Evolutionary conservation across 768 basidiomycete species (phyloP), one percentile per base, ranked within the genome.

Genomic region (Naganishia vishniacii): DNA sequence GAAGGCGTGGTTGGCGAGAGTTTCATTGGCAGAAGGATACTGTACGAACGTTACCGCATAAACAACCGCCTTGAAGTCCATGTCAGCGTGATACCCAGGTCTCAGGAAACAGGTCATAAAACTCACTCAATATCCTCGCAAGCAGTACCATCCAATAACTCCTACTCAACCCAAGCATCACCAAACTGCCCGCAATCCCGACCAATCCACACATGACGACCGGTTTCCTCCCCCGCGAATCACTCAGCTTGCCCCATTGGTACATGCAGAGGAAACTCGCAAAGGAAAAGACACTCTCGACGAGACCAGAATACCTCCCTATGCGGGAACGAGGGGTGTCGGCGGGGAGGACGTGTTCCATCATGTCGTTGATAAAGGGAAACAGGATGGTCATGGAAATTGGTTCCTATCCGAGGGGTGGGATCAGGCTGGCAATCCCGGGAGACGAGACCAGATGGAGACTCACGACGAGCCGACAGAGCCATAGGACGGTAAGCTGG

Each of bases 331-430:
- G 65, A n/a, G 62, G 62, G 12, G 61, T 59, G 42, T 58, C 29
- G 25, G 67, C 64, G 3, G 62, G 62, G 20, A 69, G 44, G 29
- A 69, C 48, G 37, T 69, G 59, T 37, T 67, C 67, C 44, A 65
- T 59, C 66, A 69, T 69, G 34, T 48, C 48, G 48, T 69, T 69
- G 31, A 69, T 59, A 46, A 65, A 69, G 23, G 69, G 65, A 51
- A 69, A 69, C 16, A 69, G 66, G 46, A 48, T 48, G 9, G 47
- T 48, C 7, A 62, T 40, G 1, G 61, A 62, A 18, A 62, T 28
- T 37, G 61, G 47, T 62, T 62, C 61, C 49, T 51, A n/a, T 2
- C 1, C 3, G 13, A 20, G 15, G 6, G n/a, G 9, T 25, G 9
- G 6, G 31, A 29, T 51, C 20, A 51, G 49, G 11, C 8, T 51